A percentile compares a stretch with the other conserved stretches of the same genome.
These are phyloP conservation scores for Exobasidium rhododendri DNA, from an alignment of 1,284 basidiomycete species.

Conservation along the genomic window DNA sequence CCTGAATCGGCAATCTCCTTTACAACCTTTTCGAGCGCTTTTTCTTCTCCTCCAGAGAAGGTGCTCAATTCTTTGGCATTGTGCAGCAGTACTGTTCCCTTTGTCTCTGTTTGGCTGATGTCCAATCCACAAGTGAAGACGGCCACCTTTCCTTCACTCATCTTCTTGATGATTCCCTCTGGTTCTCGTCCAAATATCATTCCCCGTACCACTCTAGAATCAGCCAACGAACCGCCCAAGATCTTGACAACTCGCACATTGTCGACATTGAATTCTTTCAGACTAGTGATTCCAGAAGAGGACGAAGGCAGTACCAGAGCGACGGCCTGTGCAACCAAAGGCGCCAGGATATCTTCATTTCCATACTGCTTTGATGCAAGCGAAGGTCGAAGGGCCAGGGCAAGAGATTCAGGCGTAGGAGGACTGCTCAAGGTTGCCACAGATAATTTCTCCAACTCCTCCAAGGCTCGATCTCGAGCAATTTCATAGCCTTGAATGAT, in stretches of 20 bases:
- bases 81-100: conserved; percentile 94
- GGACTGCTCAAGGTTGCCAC: conserved; percentile 67
- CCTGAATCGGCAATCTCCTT: conserved; percentile 96
- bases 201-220: conserved; percentile 84
- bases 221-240: conserved; percentile 81
- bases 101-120: conserved; percentile 94
- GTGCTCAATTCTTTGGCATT: conserved; percentile 87
- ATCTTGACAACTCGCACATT: conserved; percentile 98
- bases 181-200: conserved; percentile 98
- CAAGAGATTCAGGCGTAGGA: conserved; percentile 72
- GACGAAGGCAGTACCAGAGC: conserved; percentile 43
- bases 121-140: conserved; percentile 91
- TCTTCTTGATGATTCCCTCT: conserved; percentile 77
- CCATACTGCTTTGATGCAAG: conserved; percentile 98
- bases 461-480: conserved; percentile 77
- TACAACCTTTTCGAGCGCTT: conserved; percentile 58
- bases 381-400: conserved; percentile 78
- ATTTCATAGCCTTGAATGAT: conserved; percentile 93
- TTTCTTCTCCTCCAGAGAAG: conserved; percentile 93
- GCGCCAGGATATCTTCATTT: conserved; percentile 76
- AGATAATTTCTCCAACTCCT: conserved; percentile 71
- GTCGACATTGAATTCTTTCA: conserved; percentile 65
- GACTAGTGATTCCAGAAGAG: conserved; percentile 27
- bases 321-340: conserved; percentile 87
- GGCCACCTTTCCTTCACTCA: conserved; percentile 60